A percentile compares a stretch with the other conserved stretches of the same genome.
phyloP scores from a whole-genome alignment of 2,329 filamentous ascomycete genomes.

The Fusarium ramigenum region DNA sequence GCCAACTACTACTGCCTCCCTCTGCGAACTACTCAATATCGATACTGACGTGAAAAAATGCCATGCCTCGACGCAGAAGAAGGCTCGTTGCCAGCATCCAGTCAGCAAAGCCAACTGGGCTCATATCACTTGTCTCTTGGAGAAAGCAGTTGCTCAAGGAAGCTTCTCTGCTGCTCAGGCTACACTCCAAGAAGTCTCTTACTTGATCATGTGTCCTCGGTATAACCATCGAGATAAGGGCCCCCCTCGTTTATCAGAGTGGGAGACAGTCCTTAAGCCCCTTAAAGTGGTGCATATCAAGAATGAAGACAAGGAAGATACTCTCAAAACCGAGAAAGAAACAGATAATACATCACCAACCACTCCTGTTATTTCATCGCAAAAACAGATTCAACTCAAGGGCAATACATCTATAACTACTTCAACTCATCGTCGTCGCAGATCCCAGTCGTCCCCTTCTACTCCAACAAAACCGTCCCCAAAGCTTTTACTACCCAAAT shows the following conservation, averaged over 20 bases:
- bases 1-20: constrained; percentile 10
- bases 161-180: constrained; percentile 22
- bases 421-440: not conserved
- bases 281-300: not conserved
- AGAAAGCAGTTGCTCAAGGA: constrained; percentile 6
- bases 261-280: constrained; percentile 20
- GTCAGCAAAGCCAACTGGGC: constrained; percentile 9
- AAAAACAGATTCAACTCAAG: not conserved
- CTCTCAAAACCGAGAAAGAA: not conserved
- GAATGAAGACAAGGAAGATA: constrained; percentile 9
- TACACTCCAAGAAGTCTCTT: constrained; percentile 21
- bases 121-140: constrained; percentile 10
- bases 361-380: not conserved
- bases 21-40: constrained; percentile 15
- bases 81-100: not conserved
- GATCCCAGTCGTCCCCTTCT: not conserved
- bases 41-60: constrained; percentile 10
- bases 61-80: constrained; percentile 2
- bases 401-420: not conserved
- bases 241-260: not conserved
- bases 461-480: not conserved
- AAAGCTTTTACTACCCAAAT: not conserved
- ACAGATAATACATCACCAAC: not conserved
- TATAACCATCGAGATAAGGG: not conserved
- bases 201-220: constrained; percentile 30